Conservation (phyloP, 2,329 filamentous ascomycete species). For the Chaetoscypha palmicola region DNA sequence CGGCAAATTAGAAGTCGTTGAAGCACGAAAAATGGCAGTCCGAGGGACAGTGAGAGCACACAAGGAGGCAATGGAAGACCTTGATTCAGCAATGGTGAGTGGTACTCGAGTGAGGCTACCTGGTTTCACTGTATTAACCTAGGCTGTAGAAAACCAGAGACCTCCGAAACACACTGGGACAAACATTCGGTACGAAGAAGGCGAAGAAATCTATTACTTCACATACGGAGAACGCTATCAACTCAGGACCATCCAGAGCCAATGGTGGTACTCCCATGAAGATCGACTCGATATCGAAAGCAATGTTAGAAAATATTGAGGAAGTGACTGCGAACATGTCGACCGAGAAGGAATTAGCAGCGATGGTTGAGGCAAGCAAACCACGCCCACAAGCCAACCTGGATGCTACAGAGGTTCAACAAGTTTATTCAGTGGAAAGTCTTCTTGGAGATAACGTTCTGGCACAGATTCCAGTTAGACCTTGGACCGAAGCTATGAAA, state of each 20-base stretch:
- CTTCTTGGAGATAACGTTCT: conserved; percentile 64
- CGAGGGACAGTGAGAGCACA: conserved; percentile 51
- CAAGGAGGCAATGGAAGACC: conserved; percentile 42
- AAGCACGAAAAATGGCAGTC: conserved; percentile 58
- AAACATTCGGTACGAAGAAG: conserved; percentile 80
- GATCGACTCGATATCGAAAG: conserved; percentile 48
- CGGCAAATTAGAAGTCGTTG: conserved; percentile 51
- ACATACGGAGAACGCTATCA: conserved; percentile 64
- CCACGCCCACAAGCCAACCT: conserved; percentile 66
- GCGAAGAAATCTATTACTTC: conserved; percentile 70
- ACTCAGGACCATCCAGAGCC: conserved; percentile 28
- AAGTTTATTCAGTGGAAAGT: conserved; percentile 62
- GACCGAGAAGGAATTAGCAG: conserved; percentile 57
- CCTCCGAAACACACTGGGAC: conserved; percentile 61
- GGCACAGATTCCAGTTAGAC: conserved; percentile 59
- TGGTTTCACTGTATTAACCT: no score
- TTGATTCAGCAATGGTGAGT: conserved; percentile 30
- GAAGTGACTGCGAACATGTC: conserved; percentile 58
- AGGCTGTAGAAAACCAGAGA: conserved; percentile 49
- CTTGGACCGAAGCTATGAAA: conserved; percentile 65
- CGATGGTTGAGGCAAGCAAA: conserved; percentile 58
- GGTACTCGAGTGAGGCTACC: no score
- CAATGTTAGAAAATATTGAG: conserved; percentile 58
- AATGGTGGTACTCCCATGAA: conserved; percentile 38
- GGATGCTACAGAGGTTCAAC: conserved; percentile 57